Base-by-base conservation (phyloP, 2,329 filamentous ascomycete species). In the Monilinia laxa region DNA sequence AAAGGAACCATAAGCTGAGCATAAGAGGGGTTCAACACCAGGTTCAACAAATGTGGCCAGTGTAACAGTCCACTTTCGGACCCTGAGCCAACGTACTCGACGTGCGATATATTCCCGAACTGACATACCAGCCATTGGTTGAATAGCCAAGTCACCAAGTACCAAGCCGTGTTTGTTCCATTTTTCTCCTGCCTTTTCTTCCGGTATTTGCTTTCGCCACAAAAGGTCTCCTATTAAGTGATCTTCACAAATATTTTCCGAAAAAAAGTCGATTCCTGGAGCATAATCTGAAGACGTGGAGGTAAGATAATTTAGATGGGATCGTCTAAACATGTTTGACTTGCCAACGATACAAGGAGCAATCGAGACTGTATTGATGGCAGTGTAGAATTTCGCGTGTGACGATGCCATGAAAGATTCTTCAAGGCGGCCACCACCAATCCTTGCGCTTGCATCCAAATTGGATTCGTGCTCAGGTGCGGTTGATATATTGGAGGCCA, bases 321-420 rank as follows among this genome's bases (percentile, higher is more conserved):
- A 91, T 69, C 90, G 91, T 68, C 95, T 90, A 79, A 98, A 99
- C 93, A 99, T 98, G 80, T 96, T 98, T 74, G 92, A 96, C 80
- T 99, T 99, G 62, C 95, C 95, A 28, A 98, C 90, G 67, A 96
- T 90, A 78, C 95, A 99, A 11, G 96, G 95, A 0, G 95, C 95
- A 63, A 98, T 80, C 4, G 90, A 85, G 20, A 97, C 92, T 0
- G 92, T 91, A 79, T 98, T 98, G 83, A 99, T 99, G 69, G 94
- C 95, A 11, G 90, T 90, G 80, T 99, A 99, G 82, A 99, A 98
- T 76, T 99, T 99, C 73, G 93, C 92, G 77, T 99, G 95, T 0
- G 92, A 87, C 0, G 93, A 95, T 0, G 92, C 89, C 84, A 99
- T 90, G 80, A 98, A 99, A 78, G 94, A 87, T 76, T 99, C 95